A percentile compares a stretch with the other conserved stretches of the same genome.
Conservation (phyloP, 2,329 filamentous ascomycete species). For the Hypoxylon sp. region DNA sequence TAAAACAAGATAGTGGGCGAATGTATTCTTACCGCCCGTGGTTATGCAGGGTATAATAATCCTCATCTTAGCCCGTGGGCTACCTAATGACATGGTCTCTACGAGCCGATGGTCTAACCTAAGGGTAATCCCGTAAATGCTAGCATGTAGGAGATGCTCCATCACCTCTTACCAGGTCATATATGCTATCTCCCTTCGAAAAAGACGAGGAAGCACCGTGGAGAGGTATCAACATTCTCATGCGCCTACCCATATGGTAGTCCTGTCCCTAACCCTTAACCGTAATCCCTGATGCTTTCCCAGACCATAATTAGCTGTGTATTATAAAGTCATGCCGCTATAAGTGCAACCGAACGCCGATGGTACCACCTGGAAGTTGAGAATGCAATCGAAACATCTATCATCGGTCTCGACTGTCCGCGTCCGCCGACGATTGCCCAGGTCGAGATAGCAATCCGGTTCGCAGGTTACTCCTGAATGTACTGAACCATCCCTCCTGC, state of each 20-base stretch:
- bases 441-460: constrained; percentile 39
- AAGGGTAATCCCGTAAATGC: constrained; percentile 20
- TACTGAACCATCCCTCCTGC: constrained; percentile 57
- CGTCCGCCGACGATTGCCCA: constrained; percentile 34
- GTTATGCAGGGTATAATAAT: constrained; percentile 35
- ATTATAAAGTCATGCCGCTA: constrained; percentile 43
- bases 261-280: constrained; percentile 24
- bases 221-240: constrained; percentile 22
- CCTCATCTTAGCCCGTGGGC: constrained; percentile 17
- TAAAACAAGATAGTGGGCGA: neutral
- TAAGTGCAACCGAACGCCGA: constrained; percentile 42
- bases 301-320: constrained; percentile 37
- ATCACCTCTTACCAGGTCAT: constrained; percentile 10
- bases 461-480: constrained; percentile 56
- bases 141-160: constrained; percentile 22
- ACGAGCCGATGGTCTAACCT: constrained; percentile 28
- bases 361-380: constrained; percentile 31
- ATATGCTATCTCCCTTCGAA: constrained; percentile 3
- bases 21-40: constrained; percentile 17
- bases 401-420: constrained; percentile 38
- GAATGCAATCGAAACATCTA: constrained; percentile 11
- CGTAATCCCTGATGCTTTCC: constrained; percentile 34
- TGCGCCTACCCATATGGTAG: constrained; percentile 16
- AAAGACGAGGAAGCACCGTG: neutral
- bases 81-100: constrained; percentile 8